A percentile compares a stretch with the other conserved stretches of the same genome.
phyloP scores from a whole-genome alignment of 495 filamentous ascomycete species.

The Talaromyces liani region DNA sequence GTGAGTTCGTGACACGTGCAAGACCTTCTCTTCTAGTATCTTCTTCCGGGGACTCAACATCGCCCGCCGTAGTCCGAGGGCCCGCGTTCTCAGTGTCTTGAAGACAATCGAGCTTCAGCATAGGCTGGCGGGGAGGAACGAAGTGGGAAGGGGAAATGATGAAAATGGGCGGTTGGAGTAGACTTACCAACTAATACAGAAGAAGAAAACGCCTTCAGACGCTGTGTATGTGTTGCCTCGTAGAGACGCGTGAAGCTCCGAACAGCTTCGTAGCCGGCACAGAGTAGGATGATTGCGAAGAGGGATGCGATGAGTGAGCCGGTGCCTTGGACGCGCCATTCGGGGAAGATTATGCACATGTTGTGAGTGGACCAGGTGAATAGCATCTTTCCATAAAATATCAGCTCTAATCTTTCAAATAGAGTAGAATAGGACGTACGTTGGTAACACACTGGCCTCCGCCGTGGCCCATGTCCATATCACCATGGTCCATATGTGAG shows the following conservation, averaged over 20 bases:
- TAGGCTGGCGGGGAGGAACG: constrained; percentile 7
- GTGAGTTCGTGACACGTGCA: constrained; percentile 55
- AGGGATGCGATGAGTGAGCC: constrained; percentile 71
- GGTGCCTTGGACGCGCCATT: constrained; percentile 77
- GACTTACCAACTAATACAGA: constrained; percentile 5
- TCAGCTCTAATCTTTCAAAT: not conserved
- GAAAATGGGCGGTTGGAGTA: not conserved
- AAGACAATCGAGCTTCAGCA: constrained; percentile 8
- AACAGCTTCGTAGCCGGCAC: constrained; percentile 85
- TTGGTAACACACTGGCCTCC: constrained; percentile 75
- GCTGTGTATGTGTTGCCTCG: constrained; percentile 51
- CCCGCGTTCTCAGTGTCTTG: constrained; percentile 38
- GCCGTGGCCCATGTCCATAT: constrained; percentile 52
- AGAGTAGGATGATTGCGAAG: constrained; percentile 69
- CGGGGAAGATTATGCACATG: constrained; percentile 90
- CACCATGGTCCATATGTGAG: constrained; percentile 31
- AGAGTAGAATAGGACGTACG: constrained; percentile 34
- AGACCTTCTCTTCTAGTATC: constrained; percentile 2
- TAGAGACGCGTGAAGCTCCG: constrained; percentile 70
- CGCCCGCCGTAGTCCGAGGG: not conserved
- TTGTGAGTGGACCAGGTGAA: constrained; percentile 92
- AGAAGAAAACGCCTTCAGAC: constrained; percentile 29
- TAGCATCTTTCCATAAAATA: constrained; percentile 61
- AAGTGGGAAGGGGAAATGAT: not conserved
- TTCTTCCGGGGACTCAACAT: not conserved